Evolutionary conservation across 176 grass and related monocot species (phyloP).

Genomic region (Triticum dicoccoides): DNA sequence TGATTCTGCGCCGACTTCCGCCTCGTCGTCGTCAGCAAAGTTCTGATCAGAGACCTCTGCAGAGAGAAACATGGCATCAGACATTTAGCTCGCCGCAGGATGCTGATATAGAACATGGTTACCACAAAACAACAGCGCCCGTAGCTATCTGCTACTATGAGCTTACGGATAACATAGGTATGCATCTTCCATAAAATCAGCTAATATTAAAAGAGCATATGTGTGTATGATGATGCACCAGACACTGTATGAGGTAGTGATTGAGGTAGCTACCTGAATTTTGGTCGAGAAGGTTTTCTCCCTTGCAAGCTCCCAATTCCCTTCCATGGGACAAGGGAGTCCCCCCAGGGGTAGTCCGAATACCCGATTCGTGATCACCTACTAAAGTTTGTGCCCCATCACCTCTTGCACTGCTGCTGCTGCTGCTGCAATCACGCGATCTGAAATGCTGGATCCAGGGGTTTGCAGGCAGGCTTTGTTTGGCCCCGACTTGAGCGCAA

Average conservation of each 20-base stretch:
- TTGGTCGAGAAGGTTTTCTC: constrained; percentile 22
- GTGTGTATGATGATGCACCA: background rate
- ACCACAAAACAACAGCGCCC: background rate
- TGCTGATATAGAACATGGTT: background rate
- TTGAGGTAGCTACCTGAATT: constrained; percentile 41
- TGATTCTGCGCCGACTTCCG: constrained; percentile 44
- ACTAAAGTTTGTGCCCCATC: background rate
- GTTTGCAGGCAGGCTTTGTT: constrained; percentile 34
- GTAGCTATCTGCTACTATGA: background rate
- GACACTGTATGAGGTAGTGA: background rate
- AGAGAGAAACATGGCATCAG: constrained; percentile 24
- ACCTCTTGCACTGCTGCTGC: constrained; percentile 28
- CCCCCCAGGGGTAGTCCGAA: constrained; percentile 23
- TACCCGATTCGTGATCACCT: constrained; percentile 32
- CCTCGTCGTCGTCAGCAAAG: constrained; percentile 59
- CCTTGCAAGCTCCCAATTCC: constrained; percentile 31
- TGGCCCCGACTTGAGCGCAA: constrained; percentile 1
- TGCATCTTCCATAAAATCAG: constrained; percentile 8
- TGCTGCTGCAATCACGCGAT: constrained; percentile 17
- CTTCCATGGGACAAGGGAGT: constrained; percentile 21
- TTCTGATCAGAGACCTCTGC: constrained; percentile 95
- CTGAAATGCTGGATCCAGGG: constrained; percentile 72
- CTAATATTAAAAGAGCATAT: background rate
- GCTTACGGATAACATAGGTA: background rate
- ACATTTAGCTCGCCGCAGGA: background rate